Base-by-base conservation (phyloP, 2,329 filamentous ascomycete species). In the Exophiala oligosperma region DNA sequence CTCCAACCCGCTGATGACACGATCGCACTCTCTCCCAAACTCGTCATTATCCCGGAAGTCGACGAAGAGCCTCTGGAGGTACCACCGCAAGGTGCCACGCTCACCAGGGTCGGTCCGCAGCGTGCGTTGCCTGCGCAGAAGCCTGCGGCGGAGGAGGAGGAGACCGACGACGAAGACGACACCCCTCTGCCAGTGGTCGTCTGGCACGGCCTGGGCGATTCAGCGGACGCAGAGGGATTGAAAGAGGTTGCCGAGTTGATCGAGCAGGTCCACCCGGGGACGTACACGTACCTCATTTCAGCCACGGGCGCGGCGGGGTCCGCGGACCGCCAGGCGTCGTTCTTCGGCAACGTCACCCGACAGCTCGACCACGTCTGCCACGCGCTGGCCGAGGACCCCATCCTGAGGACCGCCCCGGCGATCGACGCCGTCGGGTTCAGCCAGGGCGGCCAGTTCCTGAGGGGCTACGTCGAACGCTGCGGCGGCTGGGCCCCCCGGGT, bases 361-460 rank as follows among this genome's bases (percentile, higher is more conserved):
- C 93, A 97, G 75, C 73, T 97, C 58, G 81, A 81, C 40, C 72
- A 81, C 62, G 91, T 96, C 51, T 97, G 94, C 82, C 79, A 77
- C n/a, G 85, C 88, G 67, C 83, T 97, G 43, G 82, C 88, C 58
- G 71, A 81, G 0, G 84, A 97, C 71, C 88, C 88, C 1, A 90
- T 96, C 72, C 84, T 97, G 14, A 88, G 88, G 56, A 90, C 88
- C 5, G 90, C 90, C 0, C 89, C 90, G 0, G 91, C 88, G 63
- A 81, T 97, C 70, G 94, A 97, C 74, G 93, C 92, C 35, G 77
- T 99, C 37, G 94, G 94, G 28, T 97, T 99, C 79, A 94, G 90
- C 12, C 94, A 99, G 74, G 94, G 94, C 63, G 94, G 94, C 1
- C 91, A 96, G 73, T 97, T 99, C 77, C 83, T 99, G n/a, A 87